Conservation (phyloP, 1,139 yeast species). For the Yamadazyma blattariae region DNA sequence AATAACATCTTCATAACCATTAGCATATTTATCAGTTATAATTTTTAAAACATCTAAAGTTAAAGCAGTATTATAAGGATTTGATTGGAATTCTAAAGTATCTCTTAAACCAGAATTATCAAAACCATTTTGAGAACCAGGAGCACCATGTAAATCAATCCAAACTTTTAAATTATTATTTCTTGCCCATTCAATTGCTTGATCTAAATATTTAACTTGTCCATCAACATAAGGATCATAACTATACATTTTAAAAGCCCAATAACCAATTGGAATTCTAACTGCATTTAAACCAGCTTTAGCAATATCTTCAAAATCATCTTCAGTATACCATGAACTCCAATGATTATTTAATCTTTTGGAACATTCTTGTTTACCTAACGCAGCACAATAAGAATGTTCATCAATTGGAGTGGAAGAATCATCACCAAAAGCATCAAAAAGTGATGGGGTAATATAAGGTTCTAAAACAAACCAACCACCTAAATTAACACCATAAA, state of each 20-base stretch:
- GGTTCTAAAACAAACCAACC: constrained; percentile 91
- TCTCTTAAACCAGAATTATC: constrained; percentile 93
- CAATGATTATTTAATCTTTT: constrained; percentile 65
- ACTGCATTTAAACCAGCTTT: constrained; percentile 76
- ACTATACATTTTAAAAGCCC: constrained; percentile 74
- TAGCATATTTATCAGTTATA: constrained; percentile 60
- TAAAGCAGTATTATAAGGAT: constrained; percentile 45
- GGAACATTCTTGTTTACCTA: constrained; percentile 62
- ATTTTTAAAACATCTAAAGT: constrained; percentile 51
- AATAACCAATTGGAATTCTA: constrained; percentile 91
- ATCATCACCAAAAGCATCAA: constrained; percentile 46
- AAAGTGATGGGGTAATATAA: constrained; percentile 81
- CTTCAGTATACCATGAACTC: constrained; percentile 73
- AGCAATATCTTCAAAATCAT: constrained; percentile 64
- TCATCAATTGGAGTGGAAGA: constrained; percentile 77
- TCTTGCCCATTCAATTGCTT: constrained; percentile 76
- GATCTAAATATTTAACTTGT: constrained; percentile 68
- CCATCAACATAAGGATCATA: constrained; percentile 90
- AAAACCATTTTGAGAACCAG: constrained; percentile 97
- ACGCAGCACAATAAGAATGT: constrained; percentile 59
- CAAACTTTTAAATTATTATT: constrained; percentile 67
- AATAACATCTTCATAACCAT: constrained; percentile 65
- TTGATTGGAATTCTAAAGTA: constrained; percentile 49
- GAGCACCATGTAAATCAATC: constrained; percentile 94
- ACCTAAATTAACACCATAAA: constrained; percentile 82